Percentiles rank a stretch among this genome's conserved stretches.
These are phyloP conservation scores for Starmerella sp. DNA, from an alignment of 805 yeast species.

Conservation along the genomic window DNA sequence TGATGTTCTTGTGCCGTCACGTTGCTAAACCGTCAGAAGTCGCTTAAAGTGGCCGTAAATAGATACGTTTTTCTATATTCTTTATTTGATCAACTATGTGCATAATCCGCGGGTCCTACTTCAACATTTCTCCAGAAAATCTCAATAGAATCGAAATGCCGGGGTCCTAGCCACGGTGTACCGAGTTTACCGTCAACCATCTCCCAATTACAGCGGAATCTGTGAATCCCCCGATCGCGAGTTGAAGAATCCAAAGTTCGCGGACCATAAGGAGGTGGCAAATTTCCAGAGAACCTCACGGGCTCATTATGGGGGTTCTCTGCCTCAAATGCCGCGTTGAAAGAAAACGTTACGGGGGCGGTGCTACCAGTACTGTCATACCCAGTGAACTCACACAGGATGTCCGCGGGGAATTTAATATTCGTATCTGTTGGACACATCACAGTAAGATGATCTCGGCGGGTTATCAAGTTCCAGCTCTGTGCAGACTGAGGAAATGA, in stretches of 20 bases:
- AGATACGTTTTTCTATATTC: background rate
- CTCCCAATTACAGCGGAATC: conserved; percentile 13
- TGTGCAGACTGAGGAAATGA: background rate
- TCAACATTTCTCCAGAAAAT: conserved; percentile 9
- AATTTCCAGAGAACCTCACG: too few relatives aligned
- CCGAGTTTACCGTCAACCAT: conserved; percentile 18
- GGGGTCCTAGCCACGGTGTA: conserved; percentile 7
- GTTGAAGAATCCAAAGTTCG: background rate
- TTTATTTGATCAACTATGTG: background rate
- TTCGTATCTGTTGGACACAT: background rate
- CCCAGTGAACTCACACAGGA: background rate
- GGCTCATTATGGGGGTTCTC: background rate
- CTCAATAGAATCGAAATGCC: conserved; percentile 18
- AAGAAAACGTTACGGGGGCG: background rate
- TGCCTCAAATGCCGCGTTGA: background rate
- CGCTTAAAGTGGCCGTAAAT: background rate
- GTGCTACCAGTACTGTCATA: background rate
- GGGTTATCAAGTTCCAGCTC: background rate
- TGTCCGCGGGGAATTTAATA: background rate
- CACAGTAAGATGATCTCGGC: background rate
- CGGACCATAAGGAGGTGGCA: background rate
- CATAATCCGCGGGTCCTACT: too few relatives aligned
- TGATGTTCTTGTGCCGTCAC: too few relatives aligned
- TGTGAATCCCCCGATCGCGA: background rate
- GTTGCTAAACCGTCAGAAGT: too few relatives aligned